Evolutionary conservation across 768 basidiomycete genomes (phyloP).

Genomic region (Suillus discolor): DNA sequence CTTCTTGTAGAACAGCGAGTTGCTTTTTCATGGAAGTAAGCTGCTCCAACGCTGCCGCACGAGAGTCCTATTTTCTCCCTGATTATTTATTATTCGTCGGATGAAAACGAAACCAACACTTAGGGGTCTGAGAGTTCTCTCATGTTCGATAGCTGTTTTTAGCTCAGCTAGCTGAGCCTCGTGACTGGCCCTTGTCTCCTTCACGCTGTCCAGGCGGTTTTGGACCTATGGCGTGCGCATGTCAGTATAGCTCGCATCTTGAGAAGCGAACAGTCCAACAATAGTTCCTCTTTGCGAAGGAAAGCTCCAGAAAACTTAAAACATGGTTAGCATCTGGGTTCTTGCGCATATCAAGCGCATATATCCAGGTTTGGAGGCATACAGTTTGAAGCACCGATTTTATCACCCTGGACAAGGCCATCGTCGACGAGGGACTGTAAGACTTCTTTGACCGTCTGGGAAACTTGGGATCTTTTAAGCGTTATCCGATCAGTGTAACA

Average conservation of each 20-base stretch:
- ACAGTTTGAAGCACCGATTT: constrained; percentile 96
- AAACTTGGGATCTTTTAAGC: constrained; percentile 49
- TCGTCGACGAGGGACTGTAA: constrained; percentile 87
- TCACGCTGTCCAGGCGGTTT: constrained; percentile 51
- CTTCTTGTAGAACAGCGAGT: constrained; percentile 56
- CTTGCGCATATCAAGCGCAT: constrained; percentile 23
- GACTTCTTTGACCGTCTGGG: constrained; percentile 91
- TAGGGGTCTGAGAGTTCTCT: constrained; percentile 55
- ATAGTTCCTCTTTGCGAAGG: constrained; percentile 84
- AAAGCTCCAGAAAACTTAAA: constrained; percentile 91
- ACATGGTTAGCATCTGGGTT: constrained; percentile 2
- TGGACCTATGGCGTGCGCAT: constrained; percentile 46
- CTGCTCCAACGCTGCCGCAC: constrained; percentile 53
- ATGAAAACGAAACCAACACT: constrained; percentile 44
- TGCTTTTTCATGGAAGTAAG: constrained; percentile 52
- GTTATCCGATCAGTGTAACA: background rate
- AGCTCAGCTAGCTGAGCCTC: constrained; percentile 55
- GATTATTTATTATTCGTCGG: constrained; percentile 4
- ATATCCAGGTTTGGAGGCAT: constrained; percentile 20
- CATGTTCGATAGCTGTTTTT: constrained; percentile 47
- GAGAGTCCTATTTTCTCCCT: constrained; percentile 48
- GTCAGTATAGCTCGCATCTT: constrained; percentile 1
- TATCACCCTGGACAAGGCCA: constrained; percentile 82
- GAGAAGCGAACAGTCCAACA: constrained; percentile 39
- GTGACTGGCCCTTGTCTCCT: constrained; percentile 45